Percentiles rank a stretch among this genome's conserved stretches.
Evolutionary conservation across 78 protist genomes (phyloP).

Genomic region (Pelomyxa schiedti): DNA sequence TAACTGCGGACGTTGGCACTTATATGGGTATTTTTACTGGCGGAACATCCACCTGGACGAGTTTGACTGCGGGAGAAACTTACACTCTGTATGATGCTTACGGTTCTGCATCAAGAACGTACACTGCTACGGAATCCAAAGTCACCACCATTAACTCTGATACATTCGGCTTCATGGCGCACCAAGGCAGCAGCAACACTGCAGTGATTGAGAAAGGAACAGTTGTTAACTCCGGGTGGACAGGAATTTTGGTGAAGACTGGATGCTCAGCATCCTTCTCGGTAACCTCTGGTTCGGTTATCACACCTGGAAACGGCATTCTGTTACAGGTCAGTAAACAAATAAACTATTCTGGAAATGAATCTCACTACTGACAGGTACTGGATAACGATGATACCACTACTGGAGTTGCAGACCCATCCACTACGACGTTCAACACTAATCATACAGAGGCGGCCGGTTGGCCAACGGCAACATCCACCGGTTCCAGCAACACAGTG

Average conservation of each 20-base stretch:
- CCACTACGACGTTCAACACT: background rate
- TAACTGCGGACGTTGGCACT: background rate
- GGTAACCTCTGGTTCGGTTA: background rate
- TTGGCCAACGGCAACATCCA: background rate
- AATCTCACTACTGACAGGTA: too few relatives aligned
- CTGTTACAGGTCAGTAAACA: background rate
- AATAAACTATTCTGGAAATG: too few relatives aligned
- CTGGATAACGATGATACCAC: background rate
- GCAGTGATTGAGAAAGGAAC: background rate
- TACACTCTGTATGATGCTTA: background rate
- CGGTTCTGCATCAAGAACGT: background rate
- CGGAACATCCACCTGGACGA: background rate
- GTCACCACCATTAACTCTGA: background rate
- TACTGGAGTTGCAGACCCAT: background rate
- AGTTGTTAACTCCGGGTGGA: background rate
- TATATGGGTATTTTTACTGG: background rate
- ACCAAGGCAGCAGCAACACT: background rate
- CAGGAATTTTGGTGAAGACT: background rate
- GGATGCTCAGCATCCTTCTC: background rate
- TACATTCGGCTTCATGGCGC: background rate
- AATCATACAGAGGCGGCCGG: background rate
- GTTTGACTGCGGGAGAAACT: background rate
- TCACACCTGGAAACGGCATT: background rate
- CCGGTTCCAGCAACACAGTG: background rate
- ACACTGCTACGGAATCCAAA: background rate